Percentiles rank a stretch among this genome's conserved stretches.
Conservation (phyloP, 345 rosid species). For the Lepidium africanum region DNA sequence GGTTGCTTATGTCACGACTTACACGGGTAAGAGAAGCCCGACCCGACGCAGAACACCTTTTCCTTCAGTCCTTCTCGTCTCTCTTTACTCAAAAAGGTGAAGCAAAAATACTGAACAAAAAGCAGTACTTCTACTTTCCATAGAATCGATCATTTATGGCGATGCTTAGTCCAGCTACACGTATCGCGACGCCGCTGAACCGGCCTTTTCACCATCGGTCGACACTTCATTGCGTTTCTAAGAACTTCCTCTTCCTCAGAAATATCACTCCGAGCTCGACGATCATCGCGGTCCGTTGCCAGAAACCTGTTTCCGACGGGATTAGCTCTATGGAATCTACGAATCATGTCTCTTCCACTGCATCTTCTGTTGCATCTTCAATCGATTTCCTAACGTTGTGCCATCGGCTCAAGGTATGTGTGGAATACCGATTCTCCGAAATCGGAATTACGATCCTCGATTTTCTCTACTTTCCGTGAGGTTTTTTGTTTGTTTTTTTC, state of each 20-base stretch:
- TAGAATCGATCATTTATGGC: slow-evolving; percentile 34
- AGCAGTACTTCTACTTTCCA: not conserved
- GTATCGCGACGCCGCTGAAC: slow-evolving; percentile 29
- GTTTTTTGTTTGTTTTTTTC: not conserved
- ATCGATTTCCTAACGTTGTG: slow-evolving; percentile 87
- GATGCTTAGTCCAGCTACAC: slow-evolving; percentile 28
- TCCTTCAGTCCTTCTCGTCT: not conserved
- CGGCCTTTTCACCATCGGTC: slow-evolving; percentile 26
- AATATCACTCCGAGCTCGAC: slow-evolving; percentile 28
- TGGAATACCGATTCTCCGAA: not conserved
- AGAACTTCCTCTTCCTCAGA: slow-evolving; percentile 18
- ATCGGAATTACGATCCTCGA: not conserved
- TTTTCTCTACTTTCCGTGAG: not conserved
- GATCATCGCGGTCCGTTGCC: slow-evolving; percentile 42
- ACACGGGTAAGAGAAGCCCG: not conserved
- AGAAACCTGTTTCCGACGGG: slow-evolving; percentile 31
- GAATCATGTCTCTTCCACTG: slow-evolving; percentile 22
- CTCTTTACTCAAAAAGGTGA: not conserved
- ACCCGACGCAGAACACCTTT: not conserved
- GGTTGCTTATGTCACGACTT: not conserved
- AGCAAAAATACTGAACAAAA: not conserved
- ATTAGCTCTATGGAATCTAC: slow-evolving; percentile 21
- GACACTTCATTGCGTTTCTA: slow-evolving; percentile 18
- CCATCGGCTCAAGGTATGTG: slow-evolving; percentile 72
- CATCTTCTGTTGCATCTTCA: slow-evolving; percentile 46